Base-by-base conservation (phyloP, 306 rosid genomes). In the Delonix regia region DNA sequence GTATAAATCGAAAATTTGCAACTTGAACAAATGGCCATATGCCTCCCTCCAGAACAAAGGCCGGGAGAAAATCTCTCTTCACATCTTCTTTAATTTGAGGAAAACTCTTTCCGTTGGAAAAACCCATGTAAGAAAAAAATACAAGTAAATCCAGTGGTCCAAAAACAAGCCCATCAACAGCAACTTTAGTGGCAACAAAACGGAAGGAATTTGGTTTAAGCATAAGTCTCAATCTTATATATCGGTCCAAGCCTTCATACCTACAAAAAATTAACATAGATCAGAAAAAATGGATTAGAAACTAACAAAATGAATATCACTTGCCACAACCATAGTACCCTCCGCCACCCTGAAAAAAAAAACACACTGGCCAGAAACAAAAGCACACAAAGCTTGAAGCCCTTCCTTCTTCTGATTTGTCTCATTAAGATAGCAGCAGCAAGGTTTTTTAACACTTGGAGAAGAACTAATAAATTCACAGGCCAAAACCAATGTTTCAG, bases 101-200 rank as follows among this genome's bases (percentile, higher is more conserved):
- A 85, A 80, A 69, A 76, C 83, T 87, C 90, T 94, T 94, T 27
- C 97, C 98, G 5, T 75, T 75, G 52, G 96, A 85, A 74, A 90
- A 84, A 41, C 98, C 98, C 97, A 92, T 92, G 86, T 88, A 92
- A 13, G 93, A 86, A 68, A 94, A 94, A 83, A 94, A 94, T 59
- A 81, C 84, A 2, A 86, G 81, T 77, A 94, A 82, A 82, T 92
- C 94, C 71, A 94, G 73, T 25, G 98, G 98, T 5, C 94, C 98
- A 42, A 92, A 92, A 83, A 92, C 65, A 48, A 92, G 41, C 41
- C 96, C 96, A 65, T 92, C 98, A 15, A 87, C 19, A 21, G 83
- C 98, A 74, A 92, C 95, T 80, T 94, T 92, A 21, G 96, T 77
- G 16, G 92, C 96, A 70, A 92, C 94, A 73, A 94, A 94, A 67